Evolutionary conservation across 352 stramenopile genomes (phyloP).

Genomic region (Albugo candida): DNA sequence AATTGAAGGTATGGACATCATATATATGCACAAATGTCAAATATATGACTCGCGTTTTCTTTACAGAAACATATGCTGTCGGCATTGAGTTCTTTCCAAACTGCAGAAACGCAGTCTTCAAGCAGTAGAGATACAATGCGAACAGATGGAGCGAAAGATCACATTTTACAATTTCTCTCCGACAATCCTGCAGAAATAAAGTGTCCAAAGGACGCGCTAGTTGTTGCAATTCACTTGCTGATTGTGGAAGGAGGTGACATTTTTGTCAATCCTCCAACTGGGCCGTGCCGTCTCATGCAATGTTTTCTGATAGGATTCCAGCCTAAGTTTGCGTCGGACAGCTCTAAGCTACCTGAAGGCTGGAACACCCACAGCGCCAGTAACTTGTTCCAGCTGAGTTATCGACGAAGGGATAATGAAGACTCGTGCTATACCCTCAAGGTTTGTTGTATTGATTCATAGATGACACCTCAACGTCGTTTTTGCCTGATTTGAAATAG

Average conservation of each 20-base stretch:
- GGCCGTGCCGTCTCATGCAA: not conserved
- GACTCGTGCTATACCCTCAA: not conserved
- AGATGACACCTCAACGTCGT: too few species aligned
- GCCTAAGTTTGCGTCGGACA: conserved; percentile 6
- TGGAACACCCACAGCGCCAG: conserved; percentile 27
- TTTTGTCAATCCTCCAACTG: conserved; percentile 6
- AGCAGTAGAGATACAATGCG: not conserved
- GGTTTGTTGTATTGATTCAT: not conserved
- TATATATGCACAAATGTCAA: too few species aligned
- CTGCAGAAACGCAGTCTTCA: not conserved
- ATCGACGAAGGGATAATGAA: not conserved
- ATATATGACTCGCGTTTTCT: not conserved
- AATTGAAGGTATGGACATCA: too few species aligned
- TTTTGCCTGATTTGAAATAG: conserved; percentile 15
- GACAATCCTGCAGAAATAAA: conserved; percentile 25
- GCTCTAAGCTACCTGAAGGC: conserved; percentile 18
- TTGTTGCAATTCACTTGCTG: conserved; percentile 46
- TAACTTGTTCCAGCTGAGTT: conserved; percentile 12
- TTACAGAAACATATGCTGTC: conserved; percentile 49
- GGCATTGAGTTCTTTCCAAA: conserved; percentile 28
- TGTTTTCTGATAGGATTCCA: conserved; percentile 18
- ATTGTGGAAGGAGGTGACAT: conserved; percentile 42
- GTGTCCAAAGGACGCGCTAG: conserved; percentile 34
- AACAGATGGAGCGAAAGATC: conserved; percentile 13
- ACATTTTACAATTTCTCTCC: conserved; percentile 19